Conservation (phyloP, 148 eudicot species). For the Arbutus unedo region DNA sequence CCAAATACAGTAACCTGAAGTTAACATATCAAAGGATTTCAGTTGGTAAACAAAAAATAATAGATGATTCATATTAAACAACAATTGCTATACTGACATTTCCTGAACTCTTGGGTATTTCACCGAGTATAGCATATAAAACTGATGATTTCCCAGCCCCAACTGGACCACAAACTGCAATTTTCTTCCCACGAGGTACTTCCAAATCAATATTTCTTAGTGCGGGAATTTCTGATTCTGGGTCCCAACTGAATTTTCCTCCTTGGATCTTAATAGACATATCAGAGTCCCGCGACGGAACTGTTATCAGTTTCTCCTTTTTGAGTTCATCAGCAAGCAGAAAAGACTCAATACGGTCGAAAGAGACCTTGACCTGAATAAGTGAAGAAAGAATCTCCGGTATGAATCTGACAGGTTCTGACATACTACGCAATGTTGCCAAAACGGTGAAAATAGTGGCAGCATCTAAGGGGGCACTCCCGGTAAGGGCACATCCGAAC, state of each 20-base stretch:
- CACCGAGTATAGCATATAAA: conserved; percentile 50
- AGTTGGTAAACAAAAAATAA: neutral
- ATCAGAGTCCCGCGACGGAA: neutral
- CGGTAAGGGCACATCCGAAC: conserved; percentile 38
- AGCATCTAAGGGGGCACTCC: conserved; percentile 50
- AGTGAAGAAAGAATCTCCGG: conserved; percentile 43
- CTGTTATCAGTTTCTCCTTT: conserved; percentile 15
- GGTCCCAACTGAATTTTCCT: conserved; percentile 53
- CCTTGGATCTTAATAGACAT: conserved; percentile 20
- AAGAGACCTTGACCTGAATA: conserved; percentile 46
- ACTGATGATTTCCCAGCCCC: conserved; percentile 71
- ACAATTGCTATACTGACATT: conserved; percentile 28
- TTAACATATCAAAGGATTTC: neutral
- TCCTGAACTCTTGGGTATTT: conserved; percentile 55
- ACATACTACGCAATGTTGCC: conserved; percentile 37
- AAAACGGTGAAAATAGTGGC: conserved; percentile 47
- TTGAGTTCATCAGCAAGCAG: conserved; percentile 43
- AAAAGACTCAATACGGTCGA: conserved; percentile 40
- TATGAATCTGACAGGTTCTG: conserved; percentile 46
- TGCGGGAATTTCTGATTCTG: conserved; percentile 26
- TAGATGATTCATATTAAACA: neutral
- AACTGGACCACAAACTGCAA: conserved; percentile 68
- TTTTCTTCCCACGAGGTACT: conserved; percentile 32
- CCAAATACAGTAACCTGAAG: conserved; percentile 44
- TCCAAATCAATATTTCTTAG: conserved; percentile 35